Evolutionary conservation across 257 asterid genomes (phyloP).

Genomic region (Agastache rugosa): DNA sequence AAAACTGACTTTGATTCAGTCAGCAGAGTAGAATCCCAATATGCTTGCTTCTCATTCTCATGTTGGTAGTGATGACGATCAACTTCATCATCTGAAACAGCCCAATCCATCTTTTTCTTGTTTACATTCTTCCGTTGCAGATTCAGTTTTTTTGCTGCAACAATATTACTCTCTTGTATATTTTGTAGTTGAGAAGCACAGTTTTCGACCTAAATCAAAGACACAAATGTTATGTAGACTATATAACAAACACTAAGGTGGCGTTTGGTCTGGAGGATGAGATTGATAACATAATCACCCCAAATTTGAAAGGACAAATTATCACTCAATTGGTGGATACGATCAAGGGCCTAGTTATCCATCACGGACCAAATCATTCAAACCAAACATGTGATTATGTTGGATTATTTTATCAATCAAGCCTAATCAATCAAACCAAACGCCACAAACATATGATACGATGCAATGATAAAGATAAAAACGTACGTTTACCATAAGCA

Average conservation of each 20-base stretch:
- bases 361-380: too few relatives aligned
- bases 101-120: constrained; percentile 25
- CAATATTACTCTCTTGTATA: constrained; percentile 67
- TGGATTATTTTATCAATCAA: too few relatives aligned
- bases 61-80: constrained; percentile 43
- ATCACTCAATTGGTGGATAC: too few relatives aligned
- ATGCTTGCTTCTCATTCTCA: constrained; percentile 41
- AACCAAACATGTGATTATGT: too few relatives aligned
- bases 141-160: constrained; percentile 61
- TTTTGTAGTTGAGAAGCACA: constrained; percentile 62
- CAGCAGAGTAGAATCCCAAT: constrained; percentile 76
- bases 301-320: too few relatives aligned
- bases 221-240: not conserved
- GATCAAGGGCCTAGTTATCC: too few relatives aligned
- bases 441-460: too few relatives aligned
- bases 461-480: too few relatives aligned
- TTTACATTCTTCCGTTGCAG: not conserved
- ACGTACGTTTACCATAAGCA: too few relatives aligned
- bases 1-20: constrained; percentile 73
- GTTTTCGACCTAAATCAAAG: constrained; percentile 55
- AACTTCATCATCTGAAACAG: constrained; percentile 31
- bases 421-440: too few relatives aligned
- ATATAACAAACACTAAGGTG: constrained; percentile 11
- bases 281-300: too few relatives aligned
- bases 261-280: too few relatives aligned